A percentile compares a stretch with the other conserved stretches of the same genome.
These are phyloP conservation scores for Echinochloa phyllopogon DNA, from an alignment of 176 grass and related monocot genomes.

Conservation along the genomic window DNA sequence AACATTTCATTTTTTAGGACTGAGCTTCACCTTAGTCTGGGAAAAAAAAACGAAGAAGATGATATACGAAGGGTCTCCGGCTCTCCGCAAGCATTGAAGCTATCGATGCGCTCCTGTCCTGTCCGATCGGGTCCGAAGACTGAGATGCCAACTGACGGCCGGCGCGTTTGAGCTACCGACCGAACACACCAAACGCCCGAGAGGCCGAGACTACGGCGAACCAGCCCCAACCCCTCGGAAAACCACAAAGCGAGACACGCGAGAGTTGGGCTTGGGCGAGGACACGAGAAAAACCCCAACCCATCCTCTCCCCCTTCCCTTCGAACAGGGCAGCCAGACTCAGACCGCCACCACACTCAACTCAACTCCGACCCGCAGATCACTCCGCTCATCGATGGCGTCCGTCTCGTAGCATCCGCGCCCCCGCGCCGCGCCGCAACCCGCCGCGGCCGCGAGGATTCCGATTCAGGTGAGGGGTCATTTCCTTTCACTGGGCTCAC, in stretches of 20 bases:
- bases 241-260: not conserved
- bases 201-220: too few relatives aligned
- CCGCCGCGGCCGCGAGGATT: not conserved
- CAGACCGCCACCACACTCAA: not conserved
- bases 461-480: slow-evolving; percentile 2
- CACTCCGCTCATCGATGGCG: not conserved
- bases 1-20: too few relatives aligned
- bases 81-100: too few relatives aligned
- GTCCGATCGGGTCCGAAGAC: too few relatives aligned
- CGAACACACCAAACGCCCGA: too few relatives aligned
- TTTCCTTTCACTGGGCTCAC: not conserved
- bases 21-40: too few relatives aligned
- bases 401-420: not conserved
- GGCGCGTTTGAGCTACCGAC: too few relatives aligned
- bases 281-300: not conserved
- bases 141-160: too few relatives aligned
- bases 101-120: too few relatives aligned
- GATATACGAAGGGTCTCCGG: too few relatives aligned
- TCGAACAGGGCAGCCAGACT: not conserved
- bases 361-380: not conserved
- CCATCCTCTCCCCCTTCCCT: not conserved
- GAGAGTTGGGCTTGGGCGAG: not conserved
- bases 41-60: too few relatives aligned
- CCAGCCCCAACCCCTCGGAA: not conserved
- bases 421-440: not conserved